Conservation (phyloP, 164 flowering plant species). For the Chloranthus sessilifolius region DNA sequence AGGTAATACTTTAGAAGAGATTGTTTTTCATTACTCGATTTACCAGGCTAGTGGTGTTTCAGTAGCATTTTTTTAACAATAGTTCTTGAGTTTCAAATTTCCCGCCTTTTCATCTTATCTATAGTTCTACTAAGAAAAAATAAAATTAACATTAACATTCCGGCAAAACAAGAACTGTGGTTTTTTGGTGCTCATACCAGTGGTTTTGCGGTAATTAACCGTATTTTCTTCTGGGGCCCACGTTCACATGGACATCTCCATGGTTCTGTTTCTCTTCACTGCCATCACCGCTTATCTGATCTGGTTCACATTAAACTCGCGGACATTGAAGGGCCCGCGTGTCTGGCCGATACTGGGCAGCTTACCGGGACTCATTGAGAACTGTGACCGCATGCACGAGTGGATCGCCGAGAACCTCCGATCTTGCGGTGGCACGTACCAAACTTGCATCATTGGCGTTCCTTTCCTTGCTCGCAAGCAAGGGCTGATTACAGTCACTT, state of each 20-base stretch:
- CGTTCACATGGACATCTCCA: conserved; percentile 30
- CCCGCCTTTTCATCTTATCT: too few relatives aligned
- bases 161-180: neutral
- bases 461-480: conserved; percentile 53
- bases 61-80: too few relatives aligned
- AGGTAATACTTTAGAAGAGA: too few relatives aligned
- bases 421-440: conserved; percentile 56
- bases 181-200: neutral
- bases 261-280: conserved; percentile 23
- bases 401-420: conserved; percentile 74
- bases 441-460: conserved; percentile 51
- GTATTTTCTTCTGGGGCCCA: neutral
- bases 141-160: too few relatives aligned
- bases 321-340: conserved; percentile 46
- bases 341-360: conserved; percentile 73
- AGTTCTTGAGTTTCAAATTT: too few relatives aligned
- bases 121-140: too few relatives aligned
- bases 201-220: too few relatives aligned
- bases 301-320: conserved; percentile 39
- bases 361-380: conserved; percentile 50
- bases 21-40: too few relatives aligned
- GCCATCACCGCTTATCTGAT: conserved; percentile 32
- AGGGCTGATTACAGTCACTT: conserved; percentile 66
- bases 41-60: too few relatives aligned
- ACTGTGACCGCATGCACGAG: conserved; percentile 52